phyloP scores from a whole-genome alignment of 1,284 basidiomycete species.

The Stygiomarasmius scandens region DNA sequence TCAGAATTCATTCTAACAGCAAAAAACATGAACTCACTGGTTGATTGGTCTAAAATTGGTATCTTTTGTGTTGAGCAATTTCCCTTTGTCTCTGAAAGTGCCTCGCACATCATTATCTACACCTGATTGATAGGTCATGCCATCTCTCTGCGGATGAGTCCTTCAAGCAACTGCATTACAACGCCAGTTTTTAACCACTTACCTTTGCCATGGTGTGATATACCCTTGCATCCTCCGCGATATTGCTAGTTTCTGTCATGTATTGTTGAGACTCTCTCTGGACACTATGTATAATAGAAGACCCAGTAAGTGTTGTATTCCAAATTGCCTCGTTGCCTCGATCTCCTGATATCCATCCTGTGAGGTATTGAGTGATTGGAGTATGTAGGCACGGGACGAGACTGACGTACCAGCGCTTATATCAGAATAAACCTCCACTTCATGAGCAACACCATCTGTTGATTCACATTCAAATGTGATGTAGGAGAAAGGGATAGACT shows the following conservation, averaged over 20 bases:
- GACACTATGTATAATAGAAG: too few species aligned
- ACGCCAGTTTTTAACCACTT: too few species aligned
- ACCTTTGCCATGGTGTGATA: too few species aligned
- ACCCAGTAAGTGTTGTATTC: too few species aligned
- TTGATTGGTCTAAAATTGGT: constrained; percentile 33
- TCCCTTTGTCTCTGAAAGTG: constrained; percentile 31
- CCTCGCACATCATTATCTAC: constrained; percentile 30
- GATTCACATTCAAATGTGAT: constrained; percentile 38
- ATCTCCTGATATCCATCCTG: constrained; percentile 41
- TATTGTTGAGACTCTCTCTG: too few species aligned
- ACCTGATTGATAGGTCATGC: constrained; percentile 36
- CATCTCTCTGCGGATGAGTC: too few species aligned
- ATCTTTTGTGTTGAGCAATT: constrained; percentile 34
- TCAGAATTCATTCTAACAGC: background rate
- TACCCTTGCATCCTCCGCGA: too few species aligned
- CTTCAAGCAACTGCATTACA: too few species aligned
- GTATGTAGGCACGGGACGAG: constrained; percentile 13
- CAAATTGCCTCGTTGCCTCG: background rate
- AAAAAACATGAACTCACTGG: constrained; percentile 15
- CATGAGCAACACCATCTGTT: constrained; percentile 35
- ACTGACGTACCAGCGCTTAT: constrained; percentile 29
- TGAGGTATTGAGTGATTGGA: background rate
- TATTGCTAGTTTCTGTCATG: too few species aligned
- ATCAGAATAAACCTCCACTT: constrained; percentile 41
- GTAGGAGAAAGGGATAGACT: constrained; percentile 48